Percentiles rank a stretch among this genome's conserved stretches.
phyloP scores from a whole-genome alignment of 78 protist species.

The Dictyostelium intermedium region DNA sequence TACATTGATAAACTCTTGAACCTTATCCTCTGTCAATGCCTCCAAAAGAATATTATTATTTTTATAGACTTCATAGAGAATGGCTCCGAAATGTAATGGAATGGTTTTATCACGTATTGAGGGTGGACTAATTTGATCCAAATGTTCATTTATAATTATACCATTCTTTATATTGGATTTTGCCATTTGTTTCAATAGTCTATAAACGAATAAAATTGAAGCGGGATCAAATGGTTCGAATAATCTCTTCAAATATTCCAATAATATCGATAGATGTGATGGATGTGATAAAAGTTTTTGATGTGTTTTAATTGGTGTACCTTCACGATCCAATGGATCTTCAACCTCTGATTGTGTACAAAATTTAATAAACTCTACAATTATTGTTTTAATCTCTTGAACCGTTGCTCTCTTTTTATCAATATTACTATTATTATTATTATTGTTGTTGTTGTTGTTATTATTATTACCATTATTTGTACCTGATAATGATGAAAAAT shows the following conservation, averaged over 20 bases:
- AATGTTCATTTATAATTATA: constrained; percentile 13
- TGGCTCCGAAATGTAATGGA: constrained; percentile 18
- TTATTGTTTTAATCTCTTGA: constrained; percentile 21
- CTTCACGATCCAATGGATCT: constrained; percentile 69
- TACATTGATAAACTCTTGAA: constrained; percentile 18
- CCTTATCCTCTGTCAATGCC: constrained; percentile 40
- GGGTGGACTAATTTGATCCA: constrained; percentile 19
- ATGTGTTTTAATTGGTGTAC: constrained; percentile 68
- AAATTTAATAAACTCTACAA: constrained; percentile 67
- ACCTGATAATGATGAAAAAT: background rate
- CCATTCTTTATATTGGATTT: constrained; percentile 56
- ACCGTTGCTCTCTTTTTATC: constrained; percentile 7
- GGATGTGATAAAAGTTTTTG: constrained; percentile 43
- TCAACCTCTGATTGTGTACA: constrained; percentile 71
- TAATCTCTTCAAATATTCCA: constrained; percentile 18
- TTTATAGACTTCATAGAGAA: constrained; percentile 41
- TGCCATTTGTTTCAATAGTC: constrained; percentile 34
- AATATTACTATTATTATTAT: background rate
- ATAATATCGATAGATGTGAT: background rate
- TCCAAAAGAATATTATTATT: constrained; percentile 58
- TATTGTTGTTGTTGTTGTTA: background rate
- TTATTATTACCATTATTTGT: background rate
- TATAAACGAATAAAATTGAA: constrained; percentile 9
- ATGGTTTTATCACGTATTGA: background rate
- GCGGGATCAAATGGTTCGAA: constrained; percentile 3